Evolutionary conservation across 305 asterid species (phyloP).

Genomic region (Striga hermonthica): DNA sequence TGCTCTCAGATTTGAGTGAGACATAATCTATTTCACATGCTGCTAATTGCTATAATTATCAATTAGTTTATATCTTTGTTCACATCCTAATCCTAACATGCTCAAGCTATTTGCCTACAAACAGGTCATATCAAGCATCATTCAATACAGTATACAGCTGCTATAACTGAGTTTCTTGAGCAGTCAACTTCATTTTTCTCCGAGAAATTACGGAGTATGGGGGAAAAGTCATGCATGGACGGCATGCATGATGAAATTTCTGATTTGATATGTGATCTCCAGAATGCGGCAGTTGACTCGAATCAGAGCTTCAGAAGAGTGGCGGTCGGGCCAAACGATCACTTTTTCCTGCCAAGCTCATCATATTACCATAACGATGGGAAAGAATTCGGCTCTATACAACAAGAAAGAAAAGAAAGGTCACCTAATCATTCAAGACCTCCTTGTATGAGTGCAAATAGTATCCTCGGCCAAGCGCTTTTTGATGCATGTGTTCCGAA

Average conservation of each 20-base stretch:
- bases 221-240: slow-evolving; percentile 51
- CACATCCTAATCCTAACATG: neutral
- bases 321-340: slow-evolving; percentile 72
- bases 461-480: slow-evolving; percentile 79
- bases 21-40: too few relatives aligned
- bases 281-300: slow-evolving; percentile 81
- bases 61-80: too few relatives aligned
- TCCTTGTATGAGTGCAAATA: slow-evolving; percentile 57
- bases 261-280: slow-evolving; percentile 76
- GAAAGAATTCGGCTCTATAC: slow-evolving; percentile 37
- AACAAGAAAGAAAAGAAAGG: slow-evolving; percentile 56
- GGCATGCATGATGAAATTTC: slow-evolving; percentile 58
- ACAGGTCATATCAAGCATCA: slow-evolving; percentile 57
- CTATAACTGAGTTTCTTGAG: slow-evolving; percentile 61
- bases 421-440: slow-evolving; percentile 44
- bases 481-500: slow-evolving; percentile 87
- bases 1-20: neutral
- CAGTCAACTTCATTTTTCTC: slow-evolving; percentile 55
- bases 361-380: slow-evolving; percentile 40
- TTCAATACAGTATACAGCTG: slow-evolving; percentile 49
- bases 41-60: neutral
- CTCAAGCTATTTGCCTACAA: slow-evolving; percentile 21
- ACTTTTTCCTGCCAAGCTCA: slow-evolving; percentile 79
- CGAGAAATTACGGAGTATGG: slow-evolving; percentile 52
- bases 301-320: slow-evolving; percentile 78